Evolutionary conservation across 1,284 basidiomycete genomes (phyloP), one percentile per base, ranked within the genome.

Genomic region (Apiotrichum siamense): DNA sequence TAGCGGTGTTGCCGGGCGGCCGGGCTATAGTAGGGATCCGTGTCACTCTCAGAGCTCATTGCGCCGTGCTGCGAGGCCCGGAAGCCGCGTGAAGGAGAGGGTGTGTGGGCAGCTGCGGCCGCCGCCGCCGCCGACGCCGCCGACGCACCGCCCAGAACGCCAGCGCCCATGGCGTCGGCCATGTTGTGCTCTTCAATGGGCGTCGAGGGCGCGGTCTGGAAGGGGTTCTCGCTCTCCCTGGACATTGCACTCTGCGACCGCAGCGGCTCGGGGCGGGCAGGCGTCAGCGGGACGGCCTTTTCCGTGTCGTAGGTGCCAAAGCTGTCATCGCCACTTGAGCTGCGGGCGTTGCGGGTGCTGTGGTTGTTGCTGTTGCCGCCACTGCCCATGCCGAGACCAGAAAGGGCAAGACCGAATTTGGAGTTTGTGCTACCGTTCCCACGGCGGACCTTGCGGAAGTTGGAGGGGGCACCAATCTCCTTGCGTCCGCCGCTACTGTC

Each of bases 151-250:
- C 29, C 23, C 46, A 47, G 20, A 35, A 13, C 12, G 33, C 40
- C 33, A 35, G 17, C 7, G 10, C 12, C 39, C 13, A 27, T 5
- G 32, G 33, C 21, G 26, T 17, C 21, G 18, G 18, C 13, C 24
- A 17, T 36, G 23, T 23, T 25, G 39, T 36, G 42, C 27, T 53
- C 47, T 18, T 53, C 55, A 7, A 49, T 10, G 15, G 55, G 55
- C 11, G 55, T 57, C 7, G 37, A 51, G 1, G 55, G 55, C 18
- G 49, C 51, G 9, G 55, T 54, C 38, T 54, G 44, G 43, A 57
- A 57, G 10, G 55, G 55, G 43, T 54, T 43, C 41, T 43, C 41
- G 41, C 41, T 43, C 20, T 43, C 41, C 18, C 27, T 17, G 7
- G 41, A 43, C 41, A 21, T 31, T 11, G 27, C 27, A 20, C 41